Evolutionary conservation across 495 filamentous ascomycete species (phyloP).

Genomic region (Lichina pygmaea): DNA sequence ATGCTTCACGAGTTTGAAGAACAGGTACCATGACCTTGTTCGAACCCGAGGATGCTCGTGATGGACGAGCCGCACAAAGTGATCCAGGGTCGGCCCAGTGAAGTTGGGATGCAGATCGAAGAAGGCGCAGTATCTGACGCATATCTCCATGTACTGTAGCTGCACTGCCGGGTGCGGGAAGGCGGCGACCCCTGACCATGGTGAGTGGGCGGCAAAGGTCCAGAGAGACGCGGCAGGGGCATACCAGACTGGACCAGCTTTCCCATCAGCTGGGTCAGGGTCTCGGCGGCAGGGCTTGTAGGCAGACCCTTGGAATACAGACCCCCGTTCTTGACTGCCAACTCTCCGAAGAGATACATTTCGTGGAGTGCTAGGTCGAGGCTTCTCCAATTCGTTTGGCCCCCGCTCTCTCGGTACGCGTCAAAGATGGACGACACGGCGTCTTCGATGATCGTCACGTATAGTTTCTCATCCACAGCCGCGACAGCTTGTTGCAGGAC

Average conservation of each 20-base stretch:
- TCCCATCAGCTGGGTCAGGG: conserved; percentile 68
- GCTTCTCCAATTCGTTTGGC: conserved; percentile 75
- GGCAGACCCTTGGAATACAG: conserved; percentile 60
- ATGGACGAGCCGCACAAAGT: conserved; percentile 73
- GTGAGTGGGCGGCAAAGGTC: background rate
- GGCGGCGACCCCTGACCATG: conserved; percentile 36
- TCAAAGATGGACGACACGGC: conserved; percentile 65
- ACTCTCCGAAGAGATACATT: conserved; percentile 87
- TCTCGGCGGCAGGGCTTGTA: conserved; percentile 42
- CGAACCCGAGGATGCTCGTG: conserved; percentile 62
- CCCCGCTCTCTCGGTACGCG: conserved; percentile 37
- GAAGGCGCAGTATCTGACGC: conserved; percentile 76
- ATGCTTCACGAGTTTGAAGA: conserved; percentile 78
- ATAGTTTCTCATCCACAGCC: conserved; percentile 57
- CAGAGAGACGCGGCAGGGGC: conserved; percentile 4
- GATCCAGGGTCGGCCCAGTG: conserved; percentile 69
- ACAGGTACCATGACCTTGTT: conserved; percentile 87
- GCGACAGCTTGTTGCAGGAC: conserved; percentile 77
- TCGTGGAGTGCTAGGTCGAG: conserved; percentile 89
- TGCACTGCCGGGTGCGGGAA: conserved; percentile 80
- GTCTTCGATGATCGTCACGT: conserved; percentile 58
- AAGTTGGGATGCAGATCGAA: conserved; percentile 57
- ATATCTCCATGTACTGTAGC: conserved; percentile 94
- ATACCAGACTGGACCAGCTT: conserved; percentile 82
- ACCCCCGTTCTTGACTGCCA: conserved; percentile 61